These are phyloP conservation scores for Talaromyces wortmannii DNA, from an alignment of 495 filamentous ascomycete genomes.

Conservation along the genomic window DNA sequence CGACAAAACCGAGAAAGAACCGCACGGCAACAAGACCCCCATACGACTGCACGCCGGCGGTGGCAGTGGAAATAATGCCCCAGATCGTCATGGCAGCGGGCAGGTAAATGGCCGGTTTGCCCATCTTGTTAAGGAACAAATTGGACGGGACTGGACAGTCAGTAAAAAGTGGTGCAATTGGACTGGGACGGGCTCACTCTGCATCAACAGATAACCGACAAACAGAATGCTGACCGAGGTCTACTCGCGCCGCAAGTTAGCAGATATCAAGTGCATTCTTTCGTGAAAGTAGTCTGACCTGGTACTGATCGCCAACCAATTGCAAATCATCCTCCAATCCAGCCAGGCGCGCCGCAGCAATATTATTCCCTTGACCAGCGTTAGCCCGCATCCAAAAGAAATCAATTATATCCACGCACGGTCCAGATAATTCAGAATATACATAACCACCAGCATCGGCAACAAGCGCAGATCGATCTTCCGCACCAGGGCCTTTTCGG, in stretches of 20 bases:
- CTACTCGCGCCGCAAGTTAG: slow-evolving; percentile 9
- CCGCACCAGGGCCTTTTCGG: slow-evolving; percentile 45
- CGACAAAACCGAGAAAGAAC: slow-evolving; percentile 68
- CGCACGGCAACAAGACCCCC: slow-evolving; percentile 57
- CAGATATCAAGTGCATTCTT: too few relatives aligned
- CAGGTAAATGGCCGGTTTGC: slow-evolving; percentile 56
- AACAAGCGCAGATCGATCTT: slow-evolving; percentile 59
- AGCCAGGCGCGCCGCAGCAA: slow-evolving; percentile 44
- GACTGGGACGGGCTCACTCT: slow-evolving; percentile 25
- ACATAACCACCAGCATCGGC: slow-evolving; percentile 63
- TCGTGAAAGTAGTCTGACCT: neutral
- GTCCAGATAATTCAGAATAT: slow-evolving; percentile 79
- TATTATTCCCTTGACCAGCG: slow-evolving; percentile 34
- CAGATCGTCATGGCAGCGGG: slow-evolving; percentile 59
- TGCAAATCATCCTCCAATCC: slow-evolving; percentile 44
- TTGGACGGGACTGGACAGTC: slow-evolving; percentile 25
- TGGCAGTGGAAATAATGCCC: slow-evolving; percentile 62
- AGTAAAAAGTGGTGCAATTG: neutral
- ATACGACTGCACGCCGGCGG: slow-evolving; percentile 50
- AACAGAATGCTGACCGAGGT: slow-evolving; percentile 65
- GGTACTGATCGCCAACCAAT: slow-evolving; percentile 40
- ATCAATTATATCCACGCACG: too few relatives aligned
- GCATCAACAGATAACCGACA: slow-evolving; percentile 54
- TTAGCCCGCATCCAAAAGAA: too few relatives aligned
- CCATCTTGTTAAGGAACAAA: slow-evolving; percentile 40